Conservation (phyloP, 805 yeast species). For the Lachancea kluyveri region DNA sequence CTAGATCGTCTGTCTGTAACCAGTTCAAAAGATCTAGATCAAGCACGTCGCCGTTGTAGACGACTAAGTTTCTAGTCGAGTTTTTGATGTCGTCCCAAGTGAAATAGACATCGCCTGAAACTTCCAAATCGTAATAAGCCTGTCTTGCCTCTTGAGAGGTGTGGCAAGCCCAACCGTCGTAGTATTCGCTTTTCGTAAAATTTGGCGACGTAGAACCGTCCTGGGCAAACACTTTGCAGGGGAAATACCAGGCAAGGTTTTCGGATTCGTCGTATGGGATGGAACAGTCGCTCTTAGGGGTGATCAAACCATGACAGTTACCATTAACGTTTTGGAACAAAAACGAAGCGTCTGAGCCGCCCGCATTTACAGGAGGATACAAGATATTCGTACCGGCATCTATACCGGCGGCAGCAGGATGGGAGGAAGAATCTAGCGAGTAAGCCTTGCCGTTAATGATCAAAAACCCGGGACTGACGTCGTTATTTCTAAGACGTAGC, state of each 20-base stretch:
- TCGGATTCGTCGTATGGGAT: slow-evolving; percentile 63
- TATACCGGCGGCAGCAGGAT: slow-evolving; percentile 80
- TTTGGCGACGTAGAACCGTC: slow-evolving; percentile 71
- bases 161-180: slow-evolving; percentile 89
- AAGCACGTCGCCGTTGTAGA: slow-evolving; percentile 82
- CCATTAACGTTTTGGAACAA: slow-evolving; percentile 90
- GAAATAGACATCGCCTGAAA: slow-evolving; percentile 72
- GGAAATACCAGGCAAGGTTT: slow-evolving; percentile 91
- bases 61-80: slow-evolving; percentile 69
- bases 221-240: slow-evolving; percentile 65
- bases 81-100: slow-evolving; percentile 83
- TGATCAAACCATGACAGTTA: slow-evolving; percentile 73
- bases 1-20: slow-evolving; percentile 62
- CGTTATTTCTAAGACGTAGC: slow-evolving; percentile 50
- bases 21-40: slow-evolving; percentile 74
- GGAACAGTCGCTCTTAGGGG: slow-evolving; percentile 58
- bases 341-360: slow-evolving; percentile 79
- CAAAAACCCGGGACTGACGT: slow-evolving; percentile 54
- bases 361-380: slow-evolving; percentile 83
- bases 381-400: slow-evolving; percentile 62
- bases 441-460: slow-evolving; percentile 81
- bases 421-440: slow-evolving; percentile 61
- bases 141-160: slow-evolving; percentile 64
- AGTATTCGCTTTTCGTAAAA: slow-evolving; percentile 49
- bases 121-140: slow-evolving; percentile 53